Percentiles rank a stretch among this genome's conserved stretches.
Evolutionary conservation across 495 filamentous ascomycete species (phyloP).

Genomic region (Trichoderma reesei): DNA sequence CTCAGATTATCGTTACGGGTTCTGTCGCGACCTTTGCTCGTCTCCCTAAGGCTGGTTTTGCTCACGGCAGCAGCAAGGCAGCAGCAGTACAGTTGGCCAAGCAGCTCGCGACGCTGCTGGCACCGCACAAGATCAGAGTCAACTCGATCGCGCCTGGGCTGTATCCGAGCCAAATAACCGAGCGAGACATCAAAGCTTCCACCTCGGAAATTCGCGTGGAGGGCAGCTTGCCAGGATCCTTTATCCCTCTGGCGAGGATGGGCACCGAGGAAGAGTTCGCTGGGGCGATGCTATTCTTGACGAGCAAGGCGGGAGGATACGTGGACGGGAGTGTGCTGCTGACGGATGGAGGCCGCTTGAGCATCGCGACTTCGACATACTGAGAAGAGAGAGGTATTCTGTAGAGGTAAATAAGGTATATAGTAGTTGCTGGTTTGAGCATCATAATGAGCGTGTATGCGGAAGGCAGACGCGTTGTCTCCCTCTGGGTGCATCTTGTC

Average conservation of each 20-base stretch:
- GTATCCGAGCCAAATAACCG: slow-evolving; percentile 46
- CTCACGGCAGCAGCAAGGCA: slow-evolving; percentile 54
- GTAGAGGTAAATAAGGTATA: neutral
- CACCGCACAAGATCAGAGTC: slow-evolving; percentile 44
- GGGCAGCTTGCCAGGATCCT: slow-evolving; percentile 26
- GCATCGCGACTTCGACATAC: neutral
- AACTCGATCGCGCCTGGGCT: slow-evolving; percentile 59
- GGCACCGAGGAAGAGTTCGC: slow-evolving; percentile 41
- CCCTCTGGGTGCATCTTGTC: too few species aligned
- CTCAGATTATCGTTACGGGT: slow-evolving; percentile 44
- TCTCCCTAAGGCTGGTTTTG: slow-evolving; percentile 29
- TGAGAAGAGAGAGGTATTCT: neutral
- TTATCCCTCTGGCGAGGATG: slow-evolving; percentile 35
- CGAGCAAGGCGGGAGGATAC: slow-evolving; percentile 41
- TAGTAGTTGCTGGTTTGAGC: neutral
- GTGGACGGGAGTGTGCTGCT: slow-evolving; percentile 36
- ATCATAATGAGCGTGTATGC: neutral
- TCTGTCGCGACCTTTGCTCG: slow-evolving; percentile 20
- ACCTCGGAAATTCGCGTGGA: slow-evolving; percentile 12
- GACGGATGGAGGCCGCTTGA: slow-evolving; percentile 33
- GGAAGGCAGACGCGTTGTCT: too few species aligned
- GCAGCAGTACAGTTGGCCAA: slow-evolving; percentile 53
- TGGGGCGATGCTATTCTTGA: slow-evolving; percentile 36
- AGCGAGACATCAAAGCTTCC: slow-evolving; percentile 10
- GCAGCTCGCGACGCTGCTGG: slow-evolving; percentile 43